Base-by-base conservation (phyloP, 805 yeast genomes). In the Pichia manshurica region DNA sequence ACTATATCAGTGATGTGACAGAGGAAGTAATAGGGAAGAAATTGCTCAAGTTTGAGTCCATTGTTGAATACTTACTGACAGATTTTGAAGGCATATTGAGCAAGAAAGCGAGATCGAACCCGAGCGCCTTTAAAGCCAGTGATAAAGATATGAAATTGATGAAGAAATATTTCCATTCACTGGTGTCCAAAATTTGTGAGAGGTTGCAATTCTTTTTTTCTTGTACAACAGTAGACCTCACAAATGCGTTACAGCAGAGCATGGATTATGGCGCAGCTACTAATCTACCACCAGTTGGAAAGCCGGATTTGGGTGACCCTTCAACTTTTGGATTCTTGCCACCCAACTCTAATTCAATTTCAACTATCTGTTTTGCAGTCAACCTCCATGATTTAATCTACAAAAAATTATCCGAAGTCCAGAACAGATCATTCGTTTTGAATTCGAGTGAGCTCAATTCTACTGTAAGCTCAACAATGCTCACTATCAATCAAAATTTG, bases 311-410 rank as follows among this genome's bases (percentile, higher is more conserved):
- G 5, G 28, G 42, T 28, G 35, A 43, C 6, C 44, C 50, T 8
- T 53, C 53, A 1, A 56, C 64, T 32, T 77, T 69, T 59, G 82
- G 82, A 1, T 81, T 80, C 56, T 59, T 82, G 20, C 90, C 91
- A 3, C 82, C 83, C 1, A 69, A 70, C 46, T 71, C 88, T 1
- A 85, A 83, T 57, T 75, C 84, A 8, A 65, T 85, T 21, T 72
- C 86, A 40, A 71, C 84, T 2, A 61, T 80, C 32, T 70, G 75
- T 53, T 80, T 76, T 55, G 60, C 78, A 34, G 72, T 80, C 0
- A 63, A 64, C 23, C 65, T 82, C 15, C 68, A 75, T 22, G 68
- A 67, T 3, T 67, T 70, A 2, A 62, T 82, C 9, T 69, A 28
- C 17, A 44, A 50, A 4, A 44, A 51, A 40, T 54, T 52, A 61